A percentile compares a stretch with the other conserved stretches of the same genome.
These are phyloP conservation scores for Laguncularia racemosa DNA, from an alignment of 345 rosid genomes.

Conservation along the genomic window DNA sequence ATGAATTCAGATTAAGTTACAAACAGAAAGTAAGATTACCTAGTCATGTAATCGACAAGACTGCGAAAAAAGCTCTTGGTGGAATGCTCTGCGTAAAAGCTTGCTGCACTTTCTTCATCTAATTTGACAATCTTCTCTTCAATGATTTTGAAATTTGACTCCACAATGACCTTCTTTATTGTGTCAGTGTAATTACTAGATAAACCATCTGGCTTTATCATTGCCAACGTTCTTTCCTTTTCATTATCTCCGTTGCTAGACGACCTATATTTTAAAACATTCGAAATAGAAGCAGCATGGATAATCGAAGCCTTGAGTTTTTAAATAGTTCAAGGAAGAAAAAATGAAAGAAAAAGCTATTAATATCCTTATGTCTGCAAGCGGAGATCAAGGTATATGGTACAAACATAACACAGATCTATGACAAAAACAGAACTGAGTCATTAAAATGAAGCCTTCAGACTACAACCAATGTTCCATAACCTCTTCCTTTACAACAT, in stretches of 20 bases:
- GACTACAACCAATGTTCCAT: too few relatives aligned
- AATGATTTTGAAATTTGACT: conserved; percentile 43
- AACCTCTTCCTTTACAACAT: too few relatives aligned
- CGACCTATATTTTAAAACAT: conserved; percentile 21
- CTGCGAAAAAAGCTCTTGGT: conserved; percentile 48
- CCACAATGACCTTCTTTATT: conserved; percentile 39
- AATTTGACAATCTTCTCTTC: conserved; percentile 46
- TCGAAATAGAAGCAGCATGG: not conserved
- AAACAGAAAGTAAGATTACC: conserved; percentile 27
- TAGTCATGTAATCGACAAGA: conserved; percentile 69
- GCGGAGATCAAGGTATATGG: not conserved
- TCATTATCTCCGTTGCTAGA: conserved; percentile 23
- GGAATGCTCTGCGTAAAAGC: conserved; percentile 71
- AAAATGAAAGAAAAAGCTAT: too few relatives aligned
- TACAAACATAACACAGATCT: too few relatives aligned
- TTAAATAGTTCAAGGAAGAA: not conserved
- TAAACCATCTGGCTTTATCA: conserved; percentile 84
- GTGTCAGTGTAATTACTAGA: conserved; percentile 48
- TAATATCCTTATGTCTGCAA: not conserved
- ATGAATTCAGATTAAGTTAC: not conserved
- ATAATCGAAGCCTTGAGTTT: not conserved
- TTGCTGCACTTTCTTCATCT: conserved; percentile 41
- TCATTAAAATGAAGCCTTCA: too few relatives aligned
- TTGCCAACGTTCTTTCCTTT: conserved; percentile 57
- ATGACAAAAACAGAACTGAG: too few relatives aligned